These are phyloP conservation scores for Venustampulla echinocandica DNA, from an alignment of 495 filamentous ascomycete species.

Conservation along the genomic window DNA sequence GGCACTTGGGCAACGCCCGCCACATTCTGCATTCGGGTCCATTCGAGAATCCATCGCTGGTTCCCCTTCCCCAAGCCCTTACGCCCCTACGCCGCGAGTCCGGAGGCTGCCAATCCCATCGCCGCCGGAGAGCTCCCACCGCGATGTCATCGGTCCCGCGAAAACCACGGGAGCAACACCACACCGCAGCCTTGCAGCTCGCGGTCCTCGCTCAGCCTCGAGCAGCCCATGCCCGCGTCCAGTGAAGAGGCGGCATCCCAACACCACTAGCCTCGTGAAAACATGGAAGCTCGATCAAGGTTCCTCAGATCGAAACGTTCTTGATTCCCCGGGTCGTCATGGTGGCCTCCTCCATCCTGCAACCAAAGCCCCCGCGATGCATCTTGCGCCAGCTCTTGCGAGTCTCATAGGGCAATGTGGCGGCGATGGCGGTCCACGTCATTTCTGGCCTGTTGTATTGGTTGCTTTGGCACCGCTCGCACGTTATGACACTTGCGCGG, in stretches of 20 bases:
- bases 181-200: not conserved
- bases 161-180: too few relatives aligned
- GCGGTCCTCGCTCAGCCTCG: not conserved
- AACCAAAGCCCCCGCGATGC: not conserved
- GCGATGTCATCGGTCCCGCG: too few relatives aligned
- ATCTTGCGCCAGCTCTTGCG: too few relatives aligned
- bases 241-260: not conserved
- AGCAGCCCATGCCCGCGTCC: not conserved
- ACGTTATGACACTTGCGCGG: too few relatives aligned
- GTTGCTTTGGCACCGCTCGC: too few relatives aligned
- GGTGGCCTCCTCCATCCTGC: not conserved
- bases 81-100: not conserved
- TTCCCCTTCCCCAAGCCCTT: not conserved
- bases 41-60: not conserved
- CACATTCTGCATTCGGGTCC: not conserved
- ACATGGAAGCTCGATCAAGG: not conserved
- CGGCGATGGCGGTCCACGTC: too few relatives aligned
- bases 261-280: not conserved
- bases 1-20: not conserved
- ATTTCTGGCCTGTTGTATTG: too few relatives aligned
- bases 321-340: not conserved
- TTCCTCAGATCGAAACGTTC: too few relatives aligned
- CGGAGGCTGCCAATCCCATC: not conserved
- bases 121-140: too few relatives aligned
- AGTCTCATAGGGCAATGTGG: too few relatives aligned